Evolutionary conservation across 805 yeast species (phyloP).

Genomic region (Pachysolen tannophilus): DNA sequence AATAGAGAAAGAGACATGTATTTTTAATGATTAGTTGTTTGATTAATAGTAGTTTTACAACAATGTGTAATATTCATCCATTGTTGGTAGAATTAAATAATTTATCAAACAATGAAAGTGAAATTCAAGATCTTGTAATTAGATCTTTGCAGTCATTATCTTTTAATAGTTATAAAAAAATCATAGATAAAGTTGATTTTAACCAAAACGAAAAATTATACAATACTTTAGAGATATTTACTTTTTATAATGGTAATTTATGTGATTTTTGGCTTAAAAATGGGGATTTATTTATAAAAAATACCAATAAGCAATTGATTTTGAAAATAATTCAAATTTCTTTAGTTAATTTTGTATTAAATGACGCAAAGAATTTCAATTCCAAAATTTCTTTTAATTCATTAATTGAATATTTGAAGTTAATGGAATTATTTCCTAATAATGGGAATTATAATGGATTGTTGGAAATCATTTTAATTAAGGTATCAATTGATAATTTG

Average conservation of each 20-base stretch:
- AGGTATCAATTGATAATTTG: neutral
- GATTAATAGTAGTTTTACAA: no score
- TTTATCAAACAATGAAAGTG: no score
- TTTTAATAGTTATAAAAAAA: no score
- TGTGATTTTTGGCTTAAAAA: neutral
- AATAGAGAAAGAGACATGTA: no score
- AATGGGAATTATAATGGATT: neutral
- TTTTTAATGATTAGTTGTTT: no score
- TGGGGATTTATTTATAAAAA: neutral
- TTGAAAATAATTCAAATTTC: slow-evolving; percentile 7
- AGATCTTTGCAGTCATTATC: no score
- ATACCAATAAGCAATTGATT: neutral
- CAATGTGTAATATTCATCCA: no score
- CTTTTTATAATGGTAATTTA: slow-evolving; percentile 13
- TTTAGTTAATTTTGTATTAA: slow-evolving; percentile 1
- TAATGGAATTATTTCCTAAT: no score
- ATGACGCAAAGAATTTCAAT: no score
- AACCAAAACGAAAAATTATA: slow-evolving; percentile 1
- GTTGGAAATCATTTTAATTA: slow-evolving; percentile 5
- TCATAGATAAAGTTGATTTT: no score
- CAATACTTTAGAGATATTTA: slow-evolving; percentile 17
- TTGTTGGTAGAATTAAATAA: no score
- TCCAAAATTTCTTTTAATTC: neutral
- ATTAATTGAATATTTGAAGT: neutral
- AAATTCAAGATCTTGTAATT: no score